Evolutionary conservation across 306 rosid species (phyloP), one percentile per base, ranked within the genome.

Genomic region (Echinosophora koreensis): DNA sequence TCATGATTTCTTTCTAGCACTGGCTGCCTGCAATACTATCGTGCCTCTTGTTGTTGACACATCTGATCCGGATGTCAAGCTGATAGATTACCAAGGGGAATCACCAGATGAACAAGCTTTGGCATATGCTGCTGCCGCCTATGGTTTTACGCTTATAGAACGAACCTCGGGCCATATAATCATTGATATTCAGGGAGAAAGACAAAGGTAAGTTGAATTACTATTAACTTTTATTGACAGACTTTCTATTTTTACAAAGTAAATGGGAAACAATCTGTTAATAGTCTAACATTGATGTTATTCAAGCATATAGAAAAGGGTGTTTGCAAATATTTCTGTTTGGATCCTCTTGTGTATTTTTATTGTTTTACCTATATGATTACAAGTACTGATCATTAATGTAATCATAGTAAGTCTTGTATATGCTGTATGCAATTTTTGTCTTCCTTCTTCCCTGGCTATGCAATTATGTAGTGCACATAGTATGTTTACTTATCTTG

Each of bases 61-160:
- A 3, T 67, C 92, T 44, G 97, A 95, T 73, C 90, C 90, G 55
- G 79, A 80, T 44, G 89, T 82, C 86, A 89, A 88, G 83, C 86
- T 89, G 79, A 51, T 95, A 71, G 99, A 95, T 81, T 95, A 95
- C 86, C 99, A 95, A 85, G 99, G 99, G 56, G 99, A 95, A 77
- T 95, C 99, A 58, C 99, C 99, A 7, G 99, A 95, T 82, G 99
- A 95, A 84, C 99, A 92, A 72, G 97, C 99, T 65, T 76, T 95
- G 77, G 91, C 89, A 69, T 92, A 92, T 84, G 99, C 97, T 4
- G 99, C 99, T 0, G 97, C 97, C 0, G 91, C 96, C 61, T 95
- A 95, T 27, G 99, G 99, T 64, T 95, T 90, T 88, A 85, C 81
- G 86, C 97, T 95, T 39, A 80, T 95, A 35, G 97, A 95, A 80